These are phyloP conservation scores for Globisporangium iwayamae DNA, from an alignment of 352 stramenopile species.

Conservation along the genomic window DNA sequence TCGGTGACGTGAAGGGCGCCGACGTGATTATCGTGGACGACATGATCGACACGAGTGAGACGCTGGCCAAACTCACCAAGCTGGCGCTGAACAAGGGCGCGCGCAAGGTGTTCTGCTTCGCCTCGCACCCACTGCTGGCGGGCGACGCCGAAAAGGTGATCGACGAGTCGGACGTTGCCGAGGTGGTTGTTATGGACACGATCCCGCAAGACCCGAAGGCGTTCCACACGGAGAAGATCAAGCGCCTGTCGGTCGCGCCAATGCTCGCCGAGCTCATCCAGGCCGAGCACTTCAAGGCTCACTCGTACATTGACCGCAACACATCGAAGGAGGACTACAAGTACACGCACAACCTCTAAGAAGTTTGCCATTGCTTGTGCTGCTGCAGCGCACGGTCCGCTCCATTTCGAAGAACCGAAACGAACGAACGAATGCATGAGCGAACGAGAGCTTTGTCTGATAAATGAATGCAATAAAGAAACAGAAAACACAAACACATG, in stretches of 20 bases:
- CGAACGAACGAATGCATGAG: neutral
- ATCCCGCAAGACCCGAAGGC: conserved; percentile 60
- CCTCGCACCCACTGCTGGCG: conserved; percentile 88
- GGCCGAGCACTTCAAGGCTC: conserved; percentile 88
- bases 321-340: conserved; percentile 85
- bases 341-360: conserved; percentile 82
- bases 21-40: conserved; percentile 93
- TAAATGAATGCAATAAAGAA: neutral
- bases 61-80: conserved; percentile 78
- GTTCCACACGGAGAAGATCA: conserved; percentile 82
- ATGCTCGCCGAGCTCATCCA: conserved; percentile 90
- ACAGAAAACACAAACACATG: neutral
- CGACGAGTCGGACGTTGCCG: conserved; percentile 69
- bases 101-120: conserved; percentile 88
- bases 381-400: neutral
- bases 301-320: conserved; percentile 87
- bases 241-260: conserved; percentile 82
- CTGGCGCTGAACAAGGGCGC: conserved; percentile 80
- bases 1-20: conserved; percentile 84
- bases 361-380: neutral
- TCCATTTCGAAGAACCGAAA: neutral
- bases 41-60: conserved; percentile 86
- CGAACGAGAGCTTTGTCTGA: neutral
- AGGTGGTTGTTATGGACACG: conserved; percentile 91
- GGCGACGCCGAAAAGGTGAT: conserved; percentile 85